Conservation (phyloP, 208 protist species). For the Dictyostelium gargantuum region DNA sequence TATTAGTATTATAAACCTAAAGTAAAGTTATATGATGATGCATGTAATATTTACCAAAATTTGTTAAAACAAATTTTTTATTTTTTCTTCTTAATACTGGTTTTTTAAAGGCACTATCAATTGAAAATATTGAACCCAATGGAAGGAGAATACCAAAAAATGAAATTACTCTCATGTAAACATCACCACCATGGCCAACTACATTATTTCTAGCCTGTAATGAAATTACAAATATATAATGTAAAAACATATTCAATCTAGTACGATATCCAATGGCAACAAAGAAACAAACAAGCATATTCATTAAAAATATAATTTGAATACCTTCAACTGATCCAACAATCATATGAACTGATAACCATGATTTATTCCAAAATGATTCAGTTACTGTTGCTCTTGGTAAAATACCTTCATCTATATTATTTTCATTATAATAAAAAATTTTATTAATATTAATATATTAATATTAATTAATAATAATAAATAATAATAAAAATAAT, state of each 20-base stretch:
- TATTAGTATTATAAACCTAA: too few species aligned
- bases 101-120: conserved; percentile 57
- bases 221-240: conserved; percentile 34
- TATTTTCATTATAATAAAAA: background rate
- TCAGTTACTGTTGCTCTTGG: conserved; percentile 31
- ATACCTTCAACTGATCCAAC: conserved; percentile 10
- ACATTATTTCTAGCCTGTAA: conserved; percentile 61
- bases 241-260: conserved; percentile 41
- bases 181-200: conserved; percentile 56
- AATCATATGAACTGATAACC: conserved; percentile 55
- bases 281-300: background rate
- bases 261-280: background rate
- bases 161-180: conserved; percentile 43
- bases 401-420: conserved; percentile 46
- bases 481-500: background rate
- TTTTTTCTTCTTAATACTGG: background rate
- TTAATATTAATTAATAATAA: background rate
- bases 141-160: conserved; percentile 41
- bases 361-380: conserved; percentile 17
- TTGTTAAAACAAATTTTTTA: conserved; percentile 5
- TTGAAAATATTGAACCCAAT: background rate
- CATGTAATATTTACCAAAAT: background rate
- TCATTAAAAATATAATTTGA: conserved; percentile 26
- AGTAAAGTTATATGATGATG: too few species aligned
- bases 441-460: background rate